A percentile compares a stretch with the other conserved stretches of the same genome.
Conservation (phyloP, 208 protist species). For the Endotrypanum monterogeii region DNA sequence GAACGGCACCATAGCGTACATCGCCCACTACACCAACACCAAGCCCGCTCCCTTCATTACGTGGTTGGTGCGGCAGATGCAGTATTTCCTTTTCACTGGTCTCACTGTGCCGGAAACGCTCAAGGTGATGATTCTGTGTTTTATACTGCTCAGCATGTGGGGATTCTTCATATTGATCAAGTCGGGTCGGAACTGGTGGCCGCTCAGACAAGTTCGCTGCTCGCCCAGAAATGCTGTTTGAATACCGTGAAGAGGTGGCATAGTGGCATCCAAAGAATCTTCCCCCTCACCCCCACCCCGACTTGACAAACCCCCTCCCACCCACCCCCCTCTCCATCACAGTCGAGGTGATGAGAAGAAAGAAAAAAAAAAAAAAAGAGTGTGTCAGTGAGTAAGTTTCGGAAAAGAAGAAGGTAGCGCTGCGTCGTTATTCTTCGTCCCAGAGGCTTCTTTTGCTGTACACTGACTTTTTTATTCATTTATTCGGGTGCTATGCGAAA, state of each 20-base stretch:
- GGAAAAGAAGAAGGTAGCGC: background rate
- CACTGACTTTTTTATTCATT: background rate
- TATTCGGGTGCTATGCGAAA: background rate
- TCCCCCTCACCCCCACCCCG: too few relatives aligned
- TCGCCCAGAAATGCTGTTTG: background rate
- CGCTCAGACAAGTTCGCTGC: background rate
- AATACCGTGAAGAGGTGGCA: too few relatives aligned
- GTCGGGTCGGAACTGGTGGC: background rate
- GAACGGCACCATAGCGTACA: conserved; percentile 16
- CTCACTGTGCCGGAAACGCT: conserved; percentile 32
- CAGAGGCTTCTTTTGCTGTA: background rate
- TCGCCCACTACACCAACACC: conserved; percentile 33
- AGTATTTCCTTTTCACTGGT: conserved; percentile 31
- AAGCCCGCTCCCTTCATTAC: conserved; percentile 34
- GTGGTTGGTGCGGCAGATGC: conserved; percentile 31
- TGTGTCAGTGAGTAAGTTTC: background rate
- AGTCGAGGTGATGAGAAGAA: background rate
- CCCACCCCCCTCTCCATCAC: background rate
- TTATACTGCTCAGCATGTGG: background rate
- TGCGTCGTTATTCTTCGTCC: background rate
- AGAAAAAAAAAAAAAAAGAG: too few relatives aligned
- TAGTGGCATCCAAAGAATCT: too few relatives aligned
- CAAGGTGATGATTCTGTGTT: conserved; percentile 12
- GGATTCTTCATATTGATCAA: background rate
- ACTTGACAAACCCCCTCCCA: background rate